Base-by-base conservation (phyloP, 2,329 filamentous ascomycete species). In the Grosmannia serpens region DNA sequence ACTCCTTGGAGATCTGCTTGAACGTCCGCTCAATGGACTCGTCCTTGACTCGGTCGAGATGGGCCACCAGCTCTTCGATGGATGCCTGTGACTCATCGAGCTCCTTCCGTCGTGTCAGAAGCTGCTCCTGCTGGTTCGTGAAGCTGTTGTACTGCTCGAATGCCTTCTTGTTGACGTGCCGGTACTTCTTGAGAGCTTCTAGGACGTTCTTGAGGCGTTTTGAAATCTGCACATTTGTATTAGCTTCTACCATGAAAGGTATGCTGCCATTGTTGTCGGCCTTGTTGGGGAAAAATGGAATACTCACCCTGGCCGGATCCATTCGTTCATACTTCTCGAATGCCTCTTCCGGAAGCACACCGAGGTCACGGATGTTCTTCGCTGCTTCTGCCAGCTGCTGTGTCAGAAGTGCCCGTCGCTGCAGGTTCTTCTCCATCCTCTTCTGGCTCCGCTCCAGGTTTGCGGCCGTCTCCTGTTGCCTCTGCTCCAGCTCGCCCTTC, bases 121-220 rank as follows among this genome's bases (percentile, higher is more conserved):
- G 79, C 26, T 87, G 87, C 62, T 96, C 91, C 59, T 95, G 87
- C 72, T 96, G 90, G 55, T 86, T 88, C 9, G 92, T 96, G 70
- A 97, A 99, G 74, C 86, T 95, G 75, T 92, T 95, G 76, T 97
- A 99, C 71, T 99, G 94, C 73, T 99, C 95, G 69, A 97, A 96
- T 0, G 94, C 94, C 75, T 99, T 97, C 76, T 97, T 99, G 81
- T 99, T 99, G 74, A 99, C 91, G 67, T 96, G 90, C 58, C 91
- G 90, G 75, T 94, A 97, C 70, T 96, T 96, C 75, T 97, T 97
- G 58, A 97, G 78, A 0, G 88, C 85, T 65, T 96, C 89, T 63
- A 95, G 95, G 67, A 92, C 90, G 68, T 91, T 95, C 74, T 94
- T 91, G 27, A 97, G 82, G 59, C 86, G 85, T 47, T 75, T 75